Conservation (phyloP, 1,284 basidiomycete species). For the Malassezia pachydermatis region DNA sequence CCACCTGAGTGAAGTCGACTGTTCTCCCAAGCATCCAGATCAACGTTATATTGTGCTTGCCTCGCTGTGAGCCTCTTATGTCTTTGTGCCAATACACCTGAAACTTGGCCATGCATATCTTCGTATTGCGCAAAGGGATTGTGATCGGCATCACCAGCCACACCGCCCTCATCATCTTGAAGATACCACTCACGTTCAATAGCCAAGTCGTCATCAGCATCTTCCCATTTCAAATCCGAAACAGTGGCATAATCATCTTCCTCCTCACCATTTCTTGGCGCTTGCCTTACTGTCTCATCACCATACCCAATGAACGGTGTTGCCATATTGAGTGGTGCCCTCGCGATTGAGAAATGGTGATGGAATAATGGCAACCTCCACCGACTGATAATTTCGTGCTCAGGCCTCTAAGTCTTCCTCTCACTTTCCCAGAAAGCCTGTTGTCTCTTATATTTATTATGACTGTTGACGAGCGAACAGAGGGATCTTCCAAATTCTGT, state of each 20-base stretch:
- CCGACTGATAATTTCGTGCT: no score
- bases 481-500: no score
- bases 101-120: conserved; percentile 55
- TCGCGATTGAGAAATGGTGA: not conserved
- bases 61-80: conserved; percentile 44
- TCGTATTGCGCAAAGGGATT: conserved; percentile 82
- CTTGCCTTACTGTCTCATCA: conserved; percentile 6
- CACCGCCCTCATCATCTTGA: conserved; percentile 35
- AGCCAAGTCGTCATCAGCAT: conserved; percentile 27
- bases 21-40: conserved; percentile 95
- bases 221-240: conserved; percentile 24
- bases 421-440: no score
- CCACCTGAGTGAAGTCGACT: conserved; percentile 94
- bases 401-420: no score
- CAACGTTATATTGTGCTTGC: conserved; percentile 59
- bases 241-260: conserved; percentile 54
- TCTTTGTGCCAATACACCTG: conserved; percentile 21
- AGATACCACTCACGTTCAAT: conserved; percentile 43
- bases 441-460: no score
- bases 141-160: conserved; percentile 71
- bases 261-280: conserved; percentile 51
- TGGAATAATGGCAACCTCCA: no score
- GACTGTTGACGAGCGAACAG: no score
- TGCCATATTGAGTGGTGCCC: not conserved
- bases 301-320: conserved; percentile 13